Conservation (phyloP, 2,329 filamentous ascomycete genomes). For the Colletotrichum euphorbiae region DNA sequence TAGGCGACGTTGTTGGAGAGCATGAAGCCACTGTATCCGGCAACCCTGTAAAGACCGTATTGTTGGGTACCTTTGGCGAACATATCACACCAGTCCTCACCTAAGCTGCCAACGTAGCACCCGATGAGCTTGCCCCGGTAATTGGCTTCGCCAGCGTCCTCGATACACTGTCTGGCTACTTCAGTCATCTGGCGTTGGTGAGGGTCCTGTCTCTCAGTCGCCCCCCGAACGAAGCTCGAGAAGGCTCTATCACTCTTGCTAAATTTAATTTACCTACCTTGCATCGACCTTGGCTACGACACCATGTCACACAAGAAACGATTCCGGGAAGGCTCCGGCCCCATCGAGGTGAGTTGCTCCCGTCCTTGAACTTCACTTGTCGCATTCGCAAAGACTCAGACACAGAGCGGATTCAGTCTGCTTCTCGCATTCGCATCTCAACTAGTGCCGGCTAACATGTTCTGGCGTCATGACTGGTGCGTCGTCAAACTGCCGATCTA, state of each 20-base stretch:
- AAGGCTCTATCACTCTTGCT: no score
- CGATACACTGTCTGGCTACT: slow-evolving; percentile 6
- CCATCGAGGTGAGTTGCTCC: not conserved
- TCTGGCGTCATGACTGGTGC: no score
- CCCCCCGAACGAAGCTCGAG: no score
- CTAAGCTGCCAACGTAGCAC: slow-evolving; percentile 43
- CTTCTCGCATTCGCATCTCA: not conserved
- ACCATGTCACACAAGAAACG: slow-evolving; percentile 15
- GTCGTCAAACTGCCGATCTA: no score
- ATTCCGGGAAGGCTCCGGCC: slow-evolving; percentile 1
- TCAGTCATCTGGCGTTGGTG: slow-evolving; percentile 14
- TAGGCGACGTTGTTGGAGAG: slow-evolving; percentile 48
- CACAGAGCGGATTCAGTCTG: not conserved
- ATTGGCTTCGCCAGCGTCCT: slow-evolving; percentile 42
- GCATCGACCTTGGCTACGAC: not conserved
- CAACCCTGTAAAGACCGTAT: not conserved
- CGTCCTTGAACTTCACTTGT: not conserved
- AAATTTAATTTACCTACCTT: not conserved
- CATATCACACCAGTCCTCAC: slow-evolving; percentile 37
- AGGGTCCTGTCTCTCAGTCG: slow-evolving; percentile 31
- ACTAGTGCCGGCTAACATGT: not conserved
- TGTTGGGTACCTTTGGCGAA: not conserved
- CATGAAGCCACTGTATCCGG: slow-evolving; percentile 40
- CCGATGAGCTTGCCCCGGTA: slow-evolving; percentile 44
- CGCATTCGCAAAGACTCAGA: not conserved